Percentiles rank a stretch among this genome's conserved stretches.
phyloP scores from a whole-genome alignment of 164 flowering plant genomes.

The Paratinospora sagittata region DNA sequence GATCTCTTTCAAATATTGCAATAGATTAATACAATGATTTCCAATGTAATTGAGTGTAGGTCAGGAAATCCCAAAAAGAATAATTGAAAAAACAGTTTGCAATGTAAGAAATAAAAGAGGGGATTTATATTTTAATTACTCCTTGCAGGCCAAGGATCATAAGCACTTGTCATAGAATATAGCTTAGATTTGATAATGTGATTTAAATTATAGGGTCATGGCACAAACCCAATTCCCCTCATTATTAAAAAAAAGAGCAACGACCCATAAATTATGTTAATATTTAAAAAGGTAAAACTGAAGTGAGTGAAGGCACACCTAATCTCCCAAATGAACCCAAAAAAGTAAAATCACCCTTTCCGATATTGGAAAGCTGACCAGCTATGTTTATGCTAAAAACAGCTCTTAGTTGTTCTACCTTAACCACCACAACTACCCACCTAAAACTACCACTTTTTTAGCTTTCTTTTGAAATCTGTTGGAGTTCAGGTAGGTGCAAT shows the following conservation, averaged over 20 bases:
- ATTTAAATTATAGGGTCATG: neutral
- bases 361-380: neutral
- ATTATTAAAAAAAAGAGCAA: neutral
- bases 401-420: neutral
- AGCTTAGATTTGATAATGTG: neutral
- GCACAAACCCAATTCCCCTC: neutral
- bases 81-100: too few species aligned
- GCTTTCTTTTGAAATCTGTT: neutral
- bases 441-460: neutral
- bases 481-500: neutral
- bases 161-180: too few species aligned
- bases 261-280: neutral
- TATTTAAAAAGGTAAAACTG: neutral
- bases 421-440: neutral
- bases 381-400: neutral
- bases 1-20: too few species aligned
- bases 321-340: neutral
- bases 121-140: too few species aligned
- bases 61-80: too few species aligned
- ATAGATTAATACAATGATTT: too few species aligned
- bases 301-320: neutral
- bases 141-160: too few species aligned
- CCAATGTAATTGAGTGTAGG: too few species aligned
- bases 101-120: too few species aligned
- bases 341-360: neutral